These are phyloP conservation scores for Acanthamoeba sp. DNA, from an alignment of 208 protist genomes.

Conservation along the genomic window DNA sequence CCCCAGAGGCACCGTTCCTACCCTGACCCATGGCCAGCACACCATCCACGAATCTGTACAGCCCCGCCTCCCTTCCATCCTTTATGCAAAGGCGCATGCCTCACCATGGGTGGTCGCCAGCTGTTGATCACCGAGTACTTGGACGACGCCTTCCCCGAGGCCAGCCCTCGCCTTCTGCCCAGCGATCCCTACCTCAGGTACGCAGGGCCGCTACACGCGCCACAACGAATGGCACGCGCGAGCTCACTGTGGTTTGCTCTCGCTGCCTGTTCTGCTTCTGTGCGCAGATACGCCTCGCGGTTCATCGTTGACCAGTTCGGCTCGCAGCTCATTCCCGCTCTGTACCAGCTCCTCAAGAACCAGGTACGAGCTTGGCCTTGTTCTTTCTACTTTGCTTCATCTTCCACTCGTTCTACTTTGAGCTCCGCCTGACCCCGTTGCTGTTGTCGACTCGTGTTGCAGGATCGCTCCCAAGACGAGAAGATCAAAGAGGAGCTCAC, in stretches of 20 bases:
- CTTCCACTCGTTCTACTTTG: background rate
- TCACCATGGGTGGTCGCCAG: background rate
- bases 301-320: constrained; percentile 70
- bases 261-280: background rate
- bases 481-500: constrained; percentile 62
- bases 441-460: background rate
- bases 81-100: too few species aligned
- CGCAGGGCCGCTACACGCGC: background rate
- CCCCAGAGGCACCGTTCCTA: constrained; percentile 61
- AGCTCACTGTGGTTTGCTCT: background rate
- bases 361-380: background rate
- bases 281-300: background rate
- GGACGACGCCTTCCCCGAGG: constrained; percentile 40
- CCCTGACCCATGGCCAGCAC: constrained; percentile 37
- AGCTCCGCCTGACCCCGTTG: background rate
- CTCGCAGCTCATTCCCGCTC: background rate
- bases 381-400: background rate
- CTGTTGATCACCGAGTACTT: constrained; percentile 60
- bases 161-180: background rate
- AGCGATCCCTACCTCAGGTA: constrained; percentile 23
- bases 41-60: constrained; percentile 63
- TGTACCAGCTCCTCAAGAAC: constrained; percentile 65
- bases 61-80: background rate
- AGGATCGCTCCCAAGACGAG: constrained; percentile 45
- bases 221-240: too few species aligned